Evolutionary conservation across 1,139 yeast genomes (phyloP).

Genomic region (Diutina siamensis): DNA sequence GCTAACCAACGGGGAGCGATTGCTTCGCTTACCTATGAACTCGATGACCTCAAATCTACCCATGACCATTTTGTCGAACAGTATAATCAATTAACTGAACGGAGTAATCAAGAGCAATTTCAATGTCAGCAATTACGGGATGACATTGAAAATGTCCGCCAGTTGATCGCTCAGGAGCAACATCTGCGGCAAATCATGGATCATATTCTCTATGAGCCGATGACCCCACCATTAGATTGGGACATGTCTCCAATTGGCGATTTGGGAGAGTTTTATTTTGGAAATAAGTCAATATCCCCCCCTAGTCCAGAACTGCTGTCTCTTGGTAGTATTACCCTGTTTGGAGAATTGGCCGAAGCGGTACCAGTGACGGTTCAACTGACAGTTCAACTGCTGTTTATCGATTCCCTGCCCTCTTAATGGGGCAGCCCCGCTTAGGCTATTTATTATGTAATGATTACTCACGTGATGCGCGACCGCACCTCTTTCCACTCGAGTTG

Average conservation of each 20-base stretch:
- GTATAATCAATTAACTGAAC: not conserved
- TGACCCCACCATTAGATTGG: not conserved
- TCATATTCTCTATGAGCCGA: not conserved
- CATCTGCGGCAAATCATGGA: not conserved
- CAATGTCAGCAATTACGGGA: not conserved
- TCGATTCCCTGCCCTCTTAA: no score
- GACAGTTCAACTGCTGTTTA: no score
- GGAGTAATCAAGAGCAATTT: not conserved
- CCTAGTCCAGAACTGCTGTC: no score
- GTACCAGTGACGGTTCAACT: not conserved
- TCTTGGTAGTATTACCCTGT: not conserved
- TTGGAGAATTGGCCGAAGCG: not conserved
- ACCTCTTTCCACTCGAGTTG: no score
- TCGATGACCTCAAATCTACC: no score
- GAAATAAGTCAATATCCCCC: no score
- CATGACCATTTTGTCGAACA: not conserved
- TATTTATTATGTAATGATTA: no score
- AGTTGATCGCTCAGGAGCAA: not conserved
- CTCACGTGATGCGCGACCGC: no score
- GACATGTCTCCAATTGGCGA: not conserved
- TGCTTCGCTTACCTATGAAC: no score
- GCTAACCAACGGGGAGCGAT: no score
- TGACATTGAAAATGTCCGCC: not conserved
- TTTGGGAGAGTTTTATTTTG: no score
- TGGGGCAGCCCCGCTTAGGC: no score